A percentile compares a stretch with the other conserved stretches of the same genome.
phyloP scores from a whole-genome alignment of 1,284 basidiomycete species.

The Papiliotrema flavescens region DNA sequence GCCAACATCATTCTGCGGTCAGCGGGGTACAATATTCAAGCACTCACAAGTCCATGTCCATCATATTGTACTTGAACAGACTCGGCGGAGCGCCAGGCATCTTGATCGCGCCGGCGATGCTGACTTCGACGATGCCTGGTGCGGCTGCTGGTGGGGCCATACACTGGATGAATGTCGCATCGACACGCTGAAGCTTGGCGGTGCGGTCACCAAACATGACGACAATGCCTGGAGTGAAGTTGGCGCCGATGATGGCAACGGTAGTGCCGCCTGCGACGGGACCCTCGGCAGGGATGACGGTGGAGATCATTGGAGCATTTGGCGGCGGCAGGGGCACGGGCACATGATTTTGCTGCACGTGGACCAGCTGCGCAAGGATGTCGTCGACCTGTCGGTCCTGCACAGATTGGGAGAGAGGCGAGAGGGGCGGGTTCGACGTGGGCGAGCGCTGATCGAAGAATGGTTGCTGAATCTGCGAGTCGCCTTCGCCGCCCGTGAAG shows the following conservation, averaged over 20 bases:
- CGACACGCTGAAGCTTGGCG: slow-evolving; percentile 53
- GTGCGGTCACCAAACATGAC: slow-evolving; percentile 83
- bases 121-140: slow-evolving; percentile 86
- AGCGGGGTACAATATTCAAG: slow-evolving; percentile 5
- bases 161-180: slow-evolving; percentile 61
- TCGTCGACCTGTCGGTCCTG: slow-evolving; percentile 16
- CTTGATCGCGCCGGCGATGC: slow-evolving; percentile 58
- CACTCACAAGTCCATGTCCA: slow-evolving; percentile 41
- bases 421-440: slow-evolving; percentile 3
- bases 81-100: slow-evolving; percentile 21
- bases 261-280: slow-evolving; percentile 92
- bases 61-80: slow-evolving; percentile 38
- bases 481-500: slow-evolving; percentile 36
- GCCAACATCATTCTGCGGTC: slow-evolving; percentile 37
- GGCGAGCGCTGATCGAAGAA: slow-evolving; percentile 5
- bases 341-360: slow-evolving; percentile 5
- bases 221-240: slow-evolving; percentile 62
- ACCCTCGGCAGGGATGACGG: slow-evolving; percentile 83
- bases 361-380: slow-evolving; percentile 11
- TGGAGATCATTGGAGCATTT: slow-evolving; percentile 44
- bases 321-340: neutral
- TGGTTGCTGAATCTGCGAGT: slow-evolving; percentile 10
- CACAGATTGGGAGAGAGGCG: slow-evolving; percentile 13
- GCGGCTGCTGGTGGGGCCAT: slow-evolving; percentile 76
- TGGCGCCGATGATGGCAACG: slow-evolving; percentile 86